These are phyloP conservation scores for Dryadomyces quercus-mongolicae DNA, from an alignment of 2,329 filamentous ascomycete genomes.

Conservation along the genomic window DNA sequence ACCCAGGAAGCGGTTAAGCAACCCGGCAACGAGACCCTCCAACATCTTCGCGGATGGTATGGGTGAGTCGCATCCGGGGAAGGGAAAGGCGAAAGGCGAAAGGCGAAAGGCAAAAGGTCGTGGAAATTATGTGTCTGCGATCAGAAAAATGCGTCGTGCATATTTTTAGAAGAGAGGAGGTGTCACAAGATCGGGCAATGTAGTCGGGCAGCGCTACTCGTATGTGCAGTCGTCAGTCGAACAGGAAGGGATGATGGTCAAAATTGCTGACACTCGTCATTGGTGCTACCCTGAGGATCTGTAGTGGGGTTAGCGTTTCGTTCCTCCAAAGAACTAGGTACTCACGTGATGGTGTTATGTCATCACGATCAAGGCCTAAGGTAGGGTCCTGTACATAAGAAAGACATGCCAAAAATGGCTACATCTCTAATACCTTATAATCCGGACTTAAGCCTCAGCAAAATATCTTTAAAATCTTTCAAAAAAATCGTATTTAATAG, in stretches of 20 bases:
- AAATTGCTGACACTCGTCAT: background rate
- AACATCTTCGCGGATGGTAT: constrained; percentile 58
- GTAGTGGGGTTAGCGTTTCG: background rate
- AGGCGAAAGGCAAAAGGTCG: background rate
- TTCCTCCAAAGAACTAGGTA: background rate
- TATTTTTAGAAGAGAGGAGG: background rate
- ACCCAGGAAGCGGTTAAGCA: constrained; percentile 98
- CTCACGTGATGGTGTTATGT: no score
- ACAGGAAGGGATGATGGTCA: no score
- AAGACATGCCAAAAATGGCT: no score
- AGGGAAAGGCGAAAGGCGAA: no score
- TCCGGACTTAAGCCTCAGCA: no score
- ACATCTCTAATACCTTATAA: no score
- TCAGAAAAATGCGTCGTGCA: background rate
- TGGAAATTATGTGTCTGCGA: background rate
- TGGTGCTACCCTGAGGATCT: background rate
- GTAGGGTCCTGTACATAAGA: no score
- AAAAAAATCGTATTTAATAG: no score
- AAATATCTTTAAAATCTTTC: no score
- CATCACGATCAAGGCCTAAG: no score
- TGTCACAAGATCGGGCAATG: background rate
- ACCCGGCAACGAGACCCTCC: constrained; percentile 88
- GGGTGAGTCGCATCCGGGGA: background rate
- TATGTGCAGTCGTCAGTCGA: background rate
- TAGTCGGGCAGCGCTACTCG: background rate